Base-by-base conservation (phyloP, 129 eudicot species). In the Artemisia argyi region DNA sequence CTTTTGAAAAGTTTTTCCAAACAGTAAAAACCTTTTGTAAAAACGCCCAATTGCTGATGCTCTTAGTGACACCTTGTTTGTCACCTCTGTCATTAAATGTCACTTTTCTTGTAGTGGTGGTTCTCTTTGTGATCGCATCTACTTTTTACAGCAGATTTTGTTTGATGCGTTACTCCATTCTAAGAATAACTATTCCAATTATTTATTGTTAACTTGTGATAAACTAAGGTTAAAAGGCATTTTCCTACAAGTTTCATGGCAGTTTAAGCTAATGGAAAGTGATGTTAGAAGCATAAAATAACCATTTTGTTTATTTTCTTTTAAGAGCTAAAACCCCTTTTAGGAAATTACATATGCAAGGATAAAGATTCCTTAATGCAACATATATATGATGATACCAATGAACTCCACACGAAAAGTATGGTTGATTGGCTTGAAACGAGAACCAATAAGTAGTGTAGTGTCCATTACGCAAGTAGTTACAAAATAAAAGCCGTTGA, bases 181-280 rank as follows among this genome's bases (percentile, higher is more conserved):
- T 32, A 32, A 4, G 42, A 32, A 32, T 32, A 4, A 32, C 42
- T 32, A 32, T 32, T 4, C 42, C 42, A 32, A 32, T 32, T 32
- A 7, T 32, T 57, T 24, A 24, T 16, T 61, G 51, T 39, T 39
- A n/a, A 64, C 18, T 39, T 7, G 68, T 39, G 7, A 39, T 32
- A 32, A 32, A 12, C 7, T 15, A 63, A 63, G 26, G 26, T 39
- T 64, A 5, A 8, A 64, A 64, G 52, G 51, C 68, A 64, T 39
- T 32, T 64, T 64, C 68, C 14, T 64, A 64, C 22, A 39, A 64
- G 51, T 39, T 64, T 32, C 68, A 39, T 39, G n/a, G 26, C 15
- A 64, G 51, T 7, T 39, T 64, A 20, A 28, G 10, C 10, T 6
- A 4, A 61, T 26, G 6, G 20, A 13, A 5, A 14, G 15, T 26